These are phyloP conservation scores for Aspergillus brasiliensis DNA, from an alignment of 2,329 filamentous ascomycete species.

Conservation along the genomic window DNA sequence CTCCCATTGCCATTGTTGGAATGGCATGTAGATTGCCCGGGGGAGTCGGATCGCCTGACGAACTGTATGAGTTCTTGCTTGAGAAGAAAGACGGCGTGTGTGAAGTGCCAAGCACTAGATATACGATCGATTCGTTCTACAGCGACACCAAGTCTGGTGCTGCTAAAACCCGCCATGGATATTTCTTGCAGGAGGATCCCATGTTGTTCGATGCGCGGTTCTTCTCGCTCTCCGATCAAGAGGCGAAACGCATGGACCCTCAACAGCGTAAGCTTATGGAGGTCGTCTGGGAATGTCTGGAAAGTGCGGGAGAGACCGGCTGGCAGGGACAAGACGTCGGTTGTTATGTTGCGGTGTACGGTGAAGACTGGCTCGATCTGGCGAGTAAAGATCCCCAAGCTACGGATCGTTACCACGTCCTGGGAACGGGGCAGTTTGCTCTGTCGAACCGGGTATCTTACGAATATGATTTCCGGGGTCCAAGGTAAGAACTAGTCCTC, in stretches of 20 bases:
- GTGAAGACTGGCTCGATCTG: conserved; percentile 23
- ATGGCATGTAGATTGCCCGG: conserved; percentile 23
- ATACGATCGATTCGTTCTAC: conserved; percentile 26
- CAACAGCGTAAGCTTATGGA: conserved; percentile 35
- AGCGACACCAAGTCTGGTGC: background rate
- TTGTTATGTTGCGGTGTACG: conserved; percentile 21
- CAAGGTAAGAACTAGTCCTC: background rate
- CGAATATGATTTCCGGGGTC: conserved; percentile 30
- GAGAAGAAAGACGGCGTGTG: conserved; percentile 13
- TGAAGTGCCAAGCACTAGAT: conserved; percentile 25
- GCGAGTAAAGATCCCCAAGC: conserved; percentile 11
- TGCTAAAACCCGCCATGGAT: conserved; percentile 12
- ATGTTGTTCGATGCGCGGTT: conserved; percentile 26
- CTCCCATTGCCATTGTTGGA: conserved; percentile 16
- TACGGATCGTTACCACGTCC: background rate
- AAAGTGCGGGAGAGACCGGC: conserved; percentile 27
- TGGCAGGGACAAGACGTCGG: conserved; percentile 32
- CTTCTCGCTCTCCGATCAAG: conserved; percentile 22
- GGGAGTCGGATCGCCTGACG: conserved; percentile 4
- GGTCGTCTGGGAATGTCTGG: conserved; percentile 32
- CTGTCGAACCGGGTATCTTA: conserved; percentile 21
- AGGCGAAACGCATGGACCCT: conserved; percentile 28
- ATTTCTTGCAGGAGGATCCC: conserved; percentile 31
- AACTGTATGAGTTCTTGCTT: conserved; percentile 19
- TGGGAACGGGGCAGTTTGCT: conserved; percentile 11